phyloP scores from a whole-genome alignment of 2,329 filamentous ascomycete species.

The Botrytis squamosa region DNA sequence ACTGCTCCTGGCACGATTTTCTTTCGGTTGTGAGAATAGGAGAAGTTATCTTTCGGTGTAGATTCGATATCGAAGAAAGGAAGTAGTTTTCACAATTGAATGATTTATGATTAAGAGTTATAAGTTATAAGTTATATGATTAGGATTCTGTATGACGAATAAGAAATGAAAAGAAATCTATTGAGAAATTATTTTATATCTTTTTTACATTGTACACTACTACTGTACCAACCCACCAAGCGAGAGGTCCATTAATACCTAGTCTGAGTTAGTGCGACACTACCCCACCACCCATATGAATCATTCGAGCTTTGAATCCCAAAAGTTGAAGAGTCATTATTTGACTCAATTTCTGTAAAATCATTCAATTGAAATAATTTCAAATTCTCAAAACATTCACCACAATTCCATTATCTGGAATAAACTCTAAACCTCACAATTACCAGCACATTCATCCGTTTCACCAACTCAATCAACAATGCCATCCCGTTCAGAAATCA shows the following conservation, averaged over 20 bases:
- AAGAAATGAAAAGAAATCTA: not conserved
- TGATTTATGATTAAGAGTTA: not conserved
- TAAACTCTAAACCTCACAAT: not conserved
- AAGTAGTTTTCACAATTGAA: not conserved
- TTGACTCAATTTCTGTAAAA: not conserved
- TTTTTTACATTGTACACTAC: not conserved
- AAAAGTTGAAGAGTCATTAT: not conserved
- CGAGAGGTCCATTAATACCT: not conserved
- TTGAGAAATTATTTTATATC: not conserved
- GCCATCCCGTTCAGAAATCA: constrained; percentile 50
- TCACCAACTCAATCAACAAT: not conserved
- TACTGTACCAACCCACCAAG: not conserved
- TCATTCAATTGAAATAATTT: not conserved
- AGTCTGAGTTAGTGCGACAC: not conserved
- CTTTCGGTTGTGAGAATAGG: not conserved
- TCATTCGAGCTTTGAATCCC: not conserved
- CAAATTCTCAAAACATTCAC: not conserved
- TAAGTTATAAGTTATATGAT: not conserved
- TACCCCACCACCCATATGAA: not conserved
- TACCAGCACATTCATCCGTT: not conserved
- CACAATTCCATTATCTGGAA: not conserved
- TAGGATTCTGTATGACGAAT: not conserved
- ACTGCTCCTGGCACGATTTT: not conserved
- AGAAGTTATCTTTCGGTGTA: not conserved
- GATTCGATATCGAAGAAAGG: not conserved